A percentile compares a stretch with the other conserved stretches of the same genome.
phyloP scores from a whole-genome alignment of 2,329 filamentous ascomycete species.

The Ophiostoma sp. region DNA sequence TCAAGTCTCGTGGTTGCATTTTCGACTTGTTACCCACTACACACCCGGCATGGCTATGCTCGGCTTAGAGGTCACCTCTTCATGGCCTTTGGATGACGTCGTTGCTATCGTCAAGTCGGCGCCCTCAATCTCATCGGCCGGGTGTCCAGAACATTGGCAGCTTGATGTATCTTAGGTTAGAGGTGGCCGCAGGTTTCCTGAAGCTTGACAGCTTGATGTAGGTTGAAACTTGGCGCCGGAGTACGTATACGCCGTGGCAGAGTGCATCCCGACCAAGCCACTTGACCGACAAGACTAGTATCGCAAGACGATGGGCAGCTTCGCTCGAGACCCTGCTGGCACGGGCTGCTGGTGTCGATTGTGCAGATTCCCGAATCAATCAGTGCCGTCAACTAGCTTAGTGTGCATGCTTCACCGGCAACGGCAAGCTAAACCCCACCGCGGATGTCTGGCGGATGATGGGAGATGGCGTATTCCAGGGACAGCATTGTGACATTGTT shows the following conservation, averaged over 20 bases:
- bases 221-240: not conserved
- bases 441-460: not conserved
- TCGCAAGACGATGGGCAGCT: too few species aligned
- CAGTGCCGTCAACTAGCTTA: too few species aligned
- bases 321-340: too few species aligned
- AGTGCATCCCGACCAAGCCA: not conserved
- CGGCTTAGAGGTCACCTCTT: too few species aligned
- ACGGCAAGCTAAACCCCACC: not conserved
- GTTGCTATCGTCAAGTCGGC: not conserved
- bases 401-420: not conserved
- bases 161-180: not conserved
- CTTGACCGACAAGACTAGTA: too few species aligned
- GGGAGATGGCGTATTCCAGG: not conserved
- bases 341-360: not conserved
- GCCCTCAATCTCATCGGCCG: not conserved
- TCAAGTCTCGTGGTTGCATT: too few species aligned
- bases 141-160: not conserved
- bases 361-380: too few species aligned
- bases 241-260: not conserved
- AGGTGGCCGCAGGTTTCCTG: not conserved
- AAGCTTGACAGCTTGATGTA: not conserved
- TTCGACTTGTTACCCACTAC: too few species aligned
- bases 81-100: not conserved
- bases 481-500: not conserved
- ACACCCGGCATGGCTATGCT: not conserved